Evolutionary conservation across 140 eudicot species (phyloP).

Genomic region (Flaveria floridana): DNA sequence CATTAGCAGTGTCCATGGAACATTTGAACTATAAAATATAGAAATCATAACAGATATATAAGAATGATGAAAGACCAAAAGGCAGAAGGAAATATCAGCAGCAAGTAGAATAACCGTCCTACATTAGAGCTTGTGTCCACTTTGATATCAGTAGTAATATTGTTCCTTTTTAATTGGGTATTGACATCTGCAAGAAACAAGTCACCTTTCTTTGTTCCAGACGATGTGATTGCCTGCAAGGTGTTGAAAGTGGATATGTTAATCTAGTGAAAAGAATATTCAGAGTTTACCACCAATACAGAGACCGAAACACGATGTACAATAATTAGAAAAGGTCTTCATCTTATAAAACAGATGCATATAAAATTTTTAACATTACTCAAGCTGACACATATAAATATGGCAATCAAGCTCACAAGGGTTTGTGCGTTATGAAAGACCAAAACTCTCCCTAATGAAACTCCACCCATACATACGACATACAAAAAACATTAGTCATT

Average conservation of each 20-base stretch:
- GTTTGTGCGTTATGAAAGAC: not conserved
- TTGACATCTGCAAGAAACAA: conserved; percentile 75
- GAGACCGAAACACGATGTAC: not conserved
- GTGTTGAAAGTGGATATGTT: not conserved
- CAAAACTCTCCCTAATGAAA: not conserved
- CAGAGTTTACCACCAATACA: not conserved
- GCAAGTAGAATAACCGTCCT: not conserved
- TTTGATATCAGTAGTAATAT: conserved; percentile 74
- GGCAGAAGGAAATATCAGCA: not conserved
- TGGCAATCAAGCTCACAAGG: not conserved
- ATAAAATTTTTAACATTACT: not conserved
- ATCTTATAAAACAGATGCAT: not conserved
- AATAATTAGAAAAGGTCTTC: not conserved
- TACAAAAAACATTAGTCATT: not conserved
- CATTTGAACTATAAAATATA: not conserved
- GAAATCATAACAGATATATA: not conserved
- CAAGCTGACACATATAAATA: not conserved
- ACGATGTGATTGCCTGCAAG: conserved; percentile 71
- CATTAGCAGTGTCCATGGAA: not conserved
- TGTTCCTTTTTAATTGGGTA: conserved; percentile 69
- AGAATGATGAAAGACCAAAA: not conserved
- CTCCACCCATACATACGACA: conserved; percentile 1
- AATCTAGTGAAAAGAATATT: not conserved
- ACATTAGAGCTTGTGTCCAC: conserved; percentile 89
- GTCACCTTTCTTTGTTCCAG: conserved; percentile 84